Evolutionary conservation across 225 moss, liverwort and hornwort genomes (phyloP), one percentile per base, ranked within the genome.

Genomic region (Lunularia cruciata): DNA sequence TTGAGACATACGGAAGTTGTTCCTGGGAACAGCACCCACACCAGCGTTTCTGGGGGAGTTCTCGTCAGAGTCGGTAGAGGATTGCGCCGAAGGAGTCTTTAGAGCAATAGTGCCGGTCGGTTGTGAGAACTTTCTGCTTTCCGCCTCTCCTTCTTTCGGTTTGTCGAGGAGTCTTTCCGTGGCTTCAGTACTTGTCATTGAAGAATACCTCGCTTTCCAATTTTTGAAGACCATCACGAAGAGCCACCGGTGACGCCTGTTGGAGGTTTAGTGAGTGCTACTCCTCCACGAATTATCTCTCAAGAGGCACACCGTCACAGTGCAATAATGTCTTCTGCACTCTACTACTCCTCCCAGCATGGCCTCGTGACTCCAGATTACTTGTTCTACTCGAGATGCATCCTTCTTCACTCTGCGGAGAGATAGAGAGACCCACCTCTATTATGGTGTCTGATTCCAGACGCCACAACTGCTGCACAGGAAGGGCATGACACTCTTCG

Each of bases 221-320:
- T 43, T 39, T 40, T 19, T 55, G 12, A 57, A 69, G 42, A 56
- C 56, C 69, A 69, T 69, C 54, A 30, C 69, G 55, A 57, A 42
- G 42, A 57, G 40, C 69, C 56, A 57, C 69, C 38, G 30, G n/a
- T n/a, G n/a, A n/a, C 55, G 38, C 54, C 39, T 43, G 39, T 69
- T 69, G 55, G 26, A 13, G 36, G 20, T 67, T 37, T 9, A 11
- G 51, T 46, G 14, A 18, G n/a, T n/a, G n/a, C n/a, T n/a, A 47
- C 28, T 42, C 16, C 46, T 64, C 63, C 30, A 16, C 45, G 46
- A 32, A 30, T 43, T 64, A 64, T 47, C 31, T 65, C 47, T 47
- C 31, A 46, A 65, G 19, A 65, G 32, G n/a, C n/a, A n/a, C n/a
- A n/a, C n/a, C 30, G 65, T 32, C 65, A 65, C 47, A 47, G 30